Base-by-base conservation (phyloP, 1,284 basidiomycete species). In the Pseudozyma hubeiensis region DNA sequence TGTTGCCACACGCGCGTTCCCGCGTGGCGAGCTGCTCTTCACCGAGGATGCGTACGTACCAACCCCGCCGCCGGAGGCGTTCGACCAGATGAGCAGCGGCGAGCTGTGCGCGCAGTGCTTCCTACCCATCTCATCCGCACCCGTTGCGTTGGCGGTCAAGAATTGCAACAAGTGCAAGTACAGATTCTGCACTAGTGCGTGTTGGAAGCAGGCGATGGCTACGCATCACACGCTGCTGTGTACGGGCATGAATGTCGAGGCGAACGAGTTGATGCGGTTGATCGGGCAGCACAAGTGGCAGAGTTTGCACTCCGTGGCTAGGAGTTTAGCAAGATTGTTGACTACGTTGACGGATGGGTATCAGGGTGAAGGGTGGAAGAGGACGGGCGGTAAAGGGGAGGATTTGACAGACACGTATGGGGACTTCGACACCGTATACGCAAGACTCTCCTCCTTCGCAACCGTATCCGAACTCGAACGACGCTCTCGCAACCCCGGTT, bases 181-280 rank as follows among this genome's bases (percentile, higher is more conserved):
- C 8, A 86, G 89, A 41, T 95, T 93, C 86, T 94, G 93, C 86
- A 92, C 89, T 70, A 88, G 91, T 4, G 87, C 92, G 0, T 94
- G 93, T 81, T 87, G 89, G 14, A 83, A 88, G 7, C 88, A 90
- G 17, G 88, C 89, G 0, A 70, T 78, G 5, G 87, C 87, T 0
- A 88, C 87, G 56, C 88, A 88, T 8, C 92, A 93, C 70, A 88
- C 90, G 0, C 85, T 94, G 2, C 86, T 95, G 9, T 95, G 93
- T 77, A 87, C 89, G 1, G 87, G 88, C 0, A 89, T 90, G 58
- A 95, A 94, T 79, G 91, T 91, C 0, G 89, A 88, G 6, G 89
- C 88, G 2, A 84, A 73, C 33, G 72, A 81, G 34, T 77, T 85
- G 62, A 78, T 71, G 52, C 82, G 83, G 54, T 71, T 81, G 54